Conservation (phyloP, 2,329 filamentous ascomycete species). For the Penicillium sp. region DNA sequence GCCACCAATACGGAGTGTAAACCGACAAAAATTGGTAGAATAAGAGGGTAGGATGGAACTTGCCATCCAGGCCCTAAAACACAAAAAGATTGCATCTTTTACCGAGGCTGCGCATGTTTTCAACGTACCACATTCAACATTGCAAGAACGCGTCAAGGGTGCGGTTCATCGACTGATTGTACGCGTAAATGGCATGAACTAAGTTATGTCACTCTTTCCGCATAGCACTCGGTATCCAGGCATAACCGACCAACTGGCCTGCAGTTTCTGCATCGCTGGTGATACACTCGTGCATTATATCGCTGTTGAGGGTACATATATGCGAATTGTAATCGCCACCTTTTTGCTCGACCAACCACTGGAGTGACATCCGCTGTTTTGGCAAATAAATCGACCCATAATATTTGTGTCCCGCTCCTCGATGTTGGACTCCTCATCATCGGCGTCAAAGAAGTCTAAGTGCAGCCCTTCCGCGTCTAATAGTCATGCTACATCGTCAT, state of each 20-base stretch:
- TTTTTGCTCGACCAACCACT: conserved; percentile 17
- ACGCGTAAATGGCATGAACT: too few relatives aligned
- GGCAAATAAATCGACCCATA: conserved; percentile 19
- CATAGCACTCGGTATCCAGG: too few relatives aligned
- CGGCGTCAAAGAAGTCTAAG: conserved; percentile 14
- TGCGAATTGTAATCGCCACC: conserved; percentile 13
- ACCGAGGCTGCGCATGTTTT: too few relatives aligned
- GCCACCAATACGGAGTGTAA: too few relatives aligned
- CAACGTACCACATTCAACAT: too few relatives aligned
- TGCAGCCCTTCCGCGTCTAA: conserved; percentile 20
- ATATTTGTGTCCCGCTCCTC: conserved; percentile 15
- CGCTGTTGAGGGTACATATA: conserved; percentile 11
- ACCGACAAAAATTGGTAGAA: too few relatives aligned
- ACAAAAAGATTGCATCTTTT: too few relatives aligned
- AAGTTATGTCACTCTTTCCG: too few relatives aligned
- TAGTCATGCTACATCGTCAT: conserved; percentile 19
- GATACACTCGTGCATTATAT: conserved; percentile 17
- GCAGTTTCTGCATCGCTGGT: conserved; percentile 13
- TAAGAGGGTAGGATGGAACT: too few relatives aligned
- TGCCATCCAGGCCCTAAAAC: too few relatives aligned
- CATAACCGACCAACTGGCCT: conserved; percentile 3
- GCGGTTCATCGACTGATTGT: too few relatives aligned
- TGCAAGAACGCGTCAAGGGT: too few relatives aligned
- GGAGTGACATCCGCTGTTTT: conserved; percentile 16
- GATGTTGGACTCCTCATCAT: conserved; percentile 16